Base-by-base conservation (phyloP, 1,284 basidiomycete genomes). In the Heterobasidion parviporum region DNA sequence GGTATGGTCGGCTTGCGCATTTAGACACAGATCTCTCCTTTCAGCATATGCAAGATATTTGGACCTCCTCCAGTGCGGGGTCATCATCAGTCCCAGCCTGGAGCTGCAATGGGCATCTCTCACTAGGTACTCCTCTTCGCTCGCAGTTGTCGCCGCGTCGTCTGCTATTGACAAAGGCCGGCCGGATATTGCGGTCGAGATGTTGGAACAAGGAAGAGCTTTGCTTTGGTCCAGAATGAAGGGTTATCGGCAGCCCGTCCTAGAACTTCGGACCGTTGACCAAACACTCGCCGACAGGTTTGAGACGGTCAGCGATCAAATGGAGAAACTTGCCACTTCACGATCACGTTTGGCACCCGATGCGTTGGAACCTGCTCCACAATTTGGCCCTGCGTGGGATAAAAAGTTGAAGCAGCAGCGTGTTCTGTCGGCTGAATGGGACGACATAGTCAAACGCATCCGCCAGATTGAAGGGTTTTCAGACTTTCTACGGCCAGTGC, bases 121-220 rank as follows among this genome's bases (percentile, higher is more conserved):
- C 51, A 43, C n/a, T 44, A 34, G 35, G 18, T 8, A 12, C 16
- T 41, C 6, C 16, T 15, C 15, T 6, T 41, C n/a, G 12, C 50
- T 54, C 18, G 16, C 56, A 4, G 49, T 50, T 50, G 73, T 74
- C 54, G 70, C 71, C 14, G 72, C 71, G 6, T 61, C 68, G 14
- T 69, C 64, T 57, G 64, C 68, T 2, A 71, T 76, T 20, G 67
- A 67, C 1, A 20, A 62, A 12, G 60, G 61, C 7, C 65, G 72
- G 53, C 69, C 72, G 54, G 57, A 65, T 8, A 56, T 60, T 15
- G 69, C 70, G 3, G 61, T 81, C 8, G 69, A 69, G 48, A 52
- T 69, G 18, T 57, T 72, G 1, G 71, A 72, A 54, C 62, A 64
- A 51, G 69, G 70, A 3, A 57, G 69, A 18, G 58, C 64, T 1